Evolutionary conservation across 768 basidiomycete species (phyloP).

Genomic region (Psilocybe subaeruginosa): DNA sequence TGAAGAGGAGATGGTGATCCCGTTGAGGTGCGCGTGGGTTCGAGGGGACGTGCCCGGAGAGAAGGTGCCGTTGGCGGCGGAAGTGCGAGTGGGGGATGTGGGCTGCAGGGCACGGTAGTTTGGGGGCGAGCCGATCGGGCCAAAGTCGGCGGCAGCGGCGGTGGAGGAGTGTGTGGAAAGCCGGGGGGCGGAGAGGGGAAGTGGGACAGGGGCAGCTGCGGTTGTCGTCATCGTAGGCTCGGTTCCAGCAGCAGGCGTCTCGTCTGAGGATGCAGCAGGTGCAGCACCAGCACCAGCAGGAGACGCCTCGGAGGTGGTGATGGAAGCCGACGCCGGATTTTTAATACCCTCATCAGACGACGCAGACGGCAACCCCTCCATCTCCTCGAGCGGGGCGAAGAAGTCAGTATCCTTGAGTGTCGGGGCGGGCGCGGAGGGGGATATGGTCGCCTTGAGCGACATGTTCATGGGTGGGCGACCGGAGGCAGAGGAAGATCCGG

Average conservation of each 20-base stretch:
- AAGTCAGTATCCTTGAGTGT: constrained; percentile 79
- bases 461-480: constrained; percentile 66
- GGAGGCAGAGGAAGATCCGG: constrained; percentile 33
- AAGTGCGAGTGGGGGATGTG: constrained; percentile 32
- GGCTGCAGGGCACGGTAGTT: constrained; percentile 34
- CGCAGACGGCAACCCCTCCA: constrained; percentile 36
- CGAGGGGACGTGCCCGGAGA: constrained; percentile 67
- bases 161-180: constrained; percentile 42
- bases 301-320: neutral
- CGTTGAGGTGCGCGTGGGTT: constrained; percentile 30
- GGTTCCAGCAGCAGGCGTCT: constrained; percentile 1
- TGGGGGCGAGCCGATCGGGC: constrained; percentile 85
- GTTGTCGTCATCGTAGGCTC: constrained; percentile 21
- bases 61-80: constrained; percentile 37
- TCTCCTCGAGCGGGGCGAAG: constrained; percentile 68
- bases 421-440: constrained; percentile 80
- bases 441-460: constrained; percentile 71
- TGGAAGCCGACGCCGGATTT: neutral
- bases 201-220: constrained; percentile 44
- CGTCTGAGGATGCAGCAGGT: constrained; percentile 1
- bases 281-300: constrained; percentile 2
- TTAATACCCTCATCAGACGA: neutral
- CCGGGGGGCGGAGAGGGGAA: constrained; percentile 62
- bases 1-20: constrained; percentile 35
- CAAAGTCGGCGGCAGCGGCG: constrained; percentile 63